A percentile compares a stretch with the other conserved stretches of the same genome.
phyloP scores from a whole-genome alignment of 768 basidiomycete species.

The Boletellus ananiceps region DNA sequence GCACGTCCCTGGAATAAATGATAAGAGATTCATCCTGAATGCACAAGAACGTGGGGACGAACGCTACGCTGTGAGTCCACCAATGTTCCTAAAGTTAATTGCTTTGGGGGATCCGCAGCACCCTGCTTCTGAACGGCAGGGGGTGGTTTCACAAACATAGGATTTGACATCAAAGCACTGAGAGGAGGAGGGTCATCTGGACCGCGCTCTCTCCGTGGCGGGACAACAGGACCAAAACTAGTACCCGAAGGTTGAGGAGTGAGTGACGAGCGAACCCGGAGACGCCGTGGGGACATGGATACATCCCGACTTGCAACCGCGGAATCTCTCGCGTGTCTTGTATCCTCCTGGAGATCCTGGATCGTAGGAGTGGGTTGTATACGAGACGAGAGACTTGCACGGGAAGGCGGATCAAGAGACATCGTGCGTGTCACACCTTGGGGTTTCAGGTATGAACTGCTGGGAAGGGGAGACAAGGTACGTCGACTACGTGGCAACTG shows the following conservation, averaged over 20 bases:
- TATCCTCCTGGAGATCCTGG: conserved; percentile 28
- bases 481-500: conserved; percentile 34
- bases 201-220: conserved; percentile 42
- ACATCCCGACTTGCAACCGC: conserved; percentile 31
- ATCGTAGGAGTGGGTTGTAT: conserved; percentile 31
- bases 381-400: conserved; percentile 20
- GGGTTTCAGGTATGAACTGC: conserved; percentile 30
- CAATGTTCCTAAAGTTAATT: conserved; percentile 54
- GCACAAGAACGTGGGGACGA: conserved; percentile 24
- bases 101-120: conserved; percentile 25
- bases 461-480: conserved; percentile 41
- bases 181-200: conserved; percentile 69
- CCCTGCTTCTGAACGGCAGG: conserved; percentile 23
- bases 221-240: conserved; percentile 39
- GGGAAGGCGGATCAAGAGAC: conserved; percentile 64
- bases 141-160: conserved; percentile 66
- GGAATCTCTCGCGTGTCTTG: conserved; percentile 14
- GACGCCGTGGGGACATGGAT: conserved; percentile 45
- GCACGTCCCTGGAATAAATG: conserved; percentile 39
- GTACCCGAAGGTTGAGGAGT: conserved; percentile 59
- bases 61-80: conserved; percentile 54
- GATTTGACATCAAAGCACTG: conserved; percentile 55
- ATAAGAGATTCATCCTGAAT: conserved; percentile 1
- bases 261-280: conserved; percentile 60
- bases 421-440: conserved; percentile 51